phyloP scores from a whole-genome alignment of 228 moss, liverwort and hornwort genomes.

The Sphagnum fallax region DNA sequence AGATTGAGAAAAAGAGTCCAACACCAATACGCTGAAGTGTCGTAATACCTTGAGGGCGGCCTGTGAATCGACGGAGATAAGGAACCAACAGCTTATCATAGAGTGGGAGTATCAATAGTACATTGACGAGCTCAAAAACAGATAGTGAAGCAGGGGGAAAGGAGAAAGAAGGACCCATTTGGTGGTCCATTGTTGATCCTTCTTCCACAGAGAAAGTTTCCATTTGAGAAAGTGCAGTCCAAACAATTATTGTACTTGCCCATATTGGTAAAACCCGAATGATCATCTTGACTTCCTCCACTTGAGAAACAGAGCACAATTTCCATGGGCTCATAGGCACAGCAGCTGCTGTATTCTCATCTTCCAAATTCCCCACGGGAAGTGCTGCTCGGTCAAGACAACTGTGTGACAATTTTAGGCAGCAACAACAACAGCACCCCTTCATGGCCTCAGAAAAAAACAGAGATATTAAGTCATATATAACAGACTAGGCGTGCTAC shows the following conservation, averaged over 20 bases:
- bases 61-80: constrained; percentile 31
- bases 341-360: constrained; percentile 12
- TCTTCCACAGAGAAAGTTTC: constrained; percentile 71
- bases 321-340: constrained; percentile 31
- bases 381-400: constrained; percentile 70
- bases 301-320: constrained; percentile 65
- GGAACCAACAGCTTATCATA: constrained; percentile 67
- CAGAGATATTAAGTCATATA: neutral
- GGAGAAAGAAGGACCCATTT: constrained; percentile 33
- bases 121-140: constrained; percentile 59
- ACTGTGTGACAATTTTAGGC: constrained; percentile 15
- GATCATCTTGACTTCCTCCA: constrained; percentile 75
- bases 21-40: constrained; percentile 68
- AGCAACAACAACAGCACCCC: neutral
- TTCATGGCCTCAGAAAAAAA: neutral
- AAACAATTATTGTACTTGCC: constrained; percentile 54
- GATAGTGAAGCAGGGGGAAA: constrained; percentile 72
- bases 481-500: neutral
- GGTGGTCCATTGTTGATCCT: constrained; percentile 62
- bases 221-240: constrained; percentile 69
- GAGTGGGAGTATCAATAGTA: constrained; percentile 48
- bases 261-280: constrained; percentile 67
- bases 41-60: constrained; percentile 58
- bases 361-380: constrained; percentile 17
- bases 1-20: constrained; percentile 50